These are phyloP conservation scores for Acephala macrosclerotiorum DNA, from an alignment of 2,329 filamentous ascomycete genomes.

Conservation along the genomic window DNA sequence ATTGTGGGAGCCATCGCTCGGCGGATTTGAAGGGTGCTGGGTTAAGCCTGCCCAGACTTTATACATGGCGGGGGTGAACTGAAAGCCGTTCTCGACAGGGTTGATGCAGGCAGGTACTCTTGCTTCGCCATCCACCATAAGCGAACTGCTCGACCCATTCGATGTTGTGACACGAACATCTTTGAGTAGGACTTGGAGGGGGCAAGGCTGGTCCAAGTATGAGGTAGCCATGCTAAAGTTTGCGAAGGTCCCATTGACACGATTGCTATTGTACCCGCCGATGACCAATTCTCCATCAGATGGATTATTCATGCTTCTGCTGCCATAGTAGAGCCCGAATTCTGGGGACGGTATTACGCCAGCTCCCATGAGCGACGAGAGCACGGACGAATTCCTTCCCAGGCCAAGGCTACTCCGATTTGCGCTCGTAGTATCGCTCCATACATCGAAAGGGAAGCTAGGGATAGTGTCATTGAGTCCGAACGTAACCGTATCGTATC, in stretches of 20 bases:
- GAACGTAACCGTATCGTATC: not conserved
- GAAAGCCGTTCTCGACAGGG: not conserved
- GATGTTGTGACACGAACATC: constrained; percentile 1
- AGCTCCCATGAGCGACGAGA: not conserved
- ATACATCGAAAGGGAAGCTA: not conserved
- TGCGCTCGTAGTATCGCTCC: not conserved
- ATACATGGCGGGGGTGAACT: not conserved
- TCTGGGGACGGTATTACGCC: not conserved
- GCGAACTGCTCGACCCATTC: not conserved
- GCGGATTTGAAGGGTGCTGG: not conserved
- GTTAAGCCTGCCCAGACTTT: constrained; percentile 1
- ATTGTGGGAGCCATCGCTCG: constrained; percentile 1
- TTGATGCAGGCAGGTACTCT: not conserved
- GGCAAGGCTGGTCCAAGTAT: not conserved
- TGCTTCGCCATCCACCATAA: constrained; percentile 1
- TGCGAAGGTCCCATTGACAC: not conserved
- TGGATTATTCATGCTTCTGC: constrained; percentile 5
- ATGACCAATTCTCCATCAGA: not conserved
- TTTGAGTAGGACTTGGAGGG: not conserved
- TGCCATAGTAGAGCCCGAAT: not conserved
- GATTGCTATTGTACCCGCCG: not conserved
- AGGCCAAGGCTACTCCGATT: not conserved
- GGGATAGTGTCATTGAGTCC: not conserved
- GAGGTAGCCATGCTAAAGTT: constrained; percentile 5
- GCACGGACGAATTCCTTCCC: not conserved